phyloP scores from a whole-genome alignment of 371 early-diverging fungal species.

The Zychaea mexicana region DNA sequence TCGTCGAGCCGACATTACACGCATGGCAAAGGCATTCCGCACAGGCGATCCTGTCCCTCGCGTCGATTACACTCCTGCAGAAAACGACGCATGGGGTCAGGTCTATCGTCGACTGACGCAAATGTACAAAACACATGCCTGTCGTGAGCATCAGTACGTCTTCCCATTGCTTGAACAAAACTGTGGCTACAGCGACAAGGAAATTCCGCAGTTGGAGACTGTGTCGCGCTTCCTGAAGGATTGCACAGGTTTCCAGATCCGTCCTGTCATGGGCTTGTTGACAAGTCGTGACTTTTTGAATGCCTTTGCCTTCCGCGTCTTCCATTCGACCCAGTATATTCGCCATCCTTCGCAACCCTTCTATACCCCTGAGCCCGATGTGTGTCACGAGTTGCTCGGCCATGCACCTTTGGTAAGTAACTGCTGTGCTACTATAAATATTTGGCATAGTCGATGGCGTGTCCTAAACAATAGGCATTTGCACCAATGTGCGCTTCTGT shows the following conservation, averaged over 20 bases:
- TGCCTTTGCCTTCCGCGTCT: conserved; percentile 96
- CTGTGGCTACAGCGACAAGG: conserved; percentile 85
- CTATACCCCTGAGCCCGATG: conserved; percentile 95
- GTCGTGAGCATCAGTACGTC: conserved; percentile 90
- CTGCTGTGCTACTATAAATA: neutral
- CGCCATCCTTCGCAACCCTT: conserved; percentile 90
- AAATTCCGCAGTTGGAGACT: conserved; percentile 91
- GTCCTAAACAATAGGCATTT: neutral
- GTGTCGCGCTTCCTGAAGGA: conserved; percentile 95
- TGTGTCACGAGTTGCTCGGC: conserved; percentile 86
- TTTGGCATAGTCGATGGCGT: neutral
- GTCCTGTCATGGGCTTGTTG: conserved; percentile 95
- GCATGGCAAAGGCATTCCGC: conserved; percentile 82
- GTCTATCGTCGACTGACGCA: conserved; percentile 78
- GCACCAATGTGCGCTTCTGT: neutral
- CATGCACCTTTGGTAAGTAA: conserved; percentile 68
- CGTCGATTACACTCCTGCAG: conserved; percentile 82
- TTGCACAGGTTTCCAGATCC: conserved; percentile 94
- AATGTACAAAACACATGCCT: conserved; percentile 89
- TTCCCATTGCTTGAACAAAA: conserved; percentile 91
- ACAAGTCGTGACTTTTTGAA: conserved; percentile 95
- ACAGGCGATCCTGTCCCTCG: conserved; percentile 86
- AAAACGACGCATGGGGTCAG: conserved; percentile 86
- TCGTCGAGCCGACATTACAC: conserved; percentile 86
- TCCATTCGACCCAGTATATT: conserved; percentile 97